Base-by-base conservation (phyloP, 2,329 filamentous ascomycete genomes). In the Xylariaceae sp. region DNA sequence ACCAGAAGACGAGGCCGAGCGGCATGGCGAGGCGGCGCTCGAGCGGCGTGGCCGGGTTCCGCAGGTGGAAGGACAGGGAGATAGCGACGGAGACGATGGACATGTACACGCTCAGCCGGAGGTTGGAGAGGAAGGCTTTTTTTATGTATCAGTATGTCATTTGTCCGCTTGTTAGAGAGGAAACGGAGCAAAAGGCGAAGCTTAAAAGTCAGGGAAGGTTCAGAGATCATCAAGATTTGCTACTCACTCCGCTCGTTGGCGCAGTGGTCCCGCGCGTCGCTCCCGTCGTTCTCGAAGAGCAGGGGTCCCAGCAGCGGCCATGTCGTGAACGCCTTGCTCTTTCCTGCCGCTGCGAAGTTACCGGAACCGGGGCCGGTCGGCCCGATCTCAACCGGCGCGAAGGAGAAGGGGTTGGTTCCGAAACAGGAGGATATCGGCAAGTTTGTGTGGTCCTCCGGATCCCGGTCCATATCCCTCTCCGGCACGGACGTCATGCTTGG, bases 11-110 rank as follows among this genome's bases (percentile, higher is more conserved):
- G 31, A 88, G 71, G 0, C 92, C 92, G 2, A 98, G 75, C 0
- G 92, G 92, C 44, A 84, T 72, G 0, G 92, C 83, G 63, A 96
- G 81, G 30, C 75, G 76, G 43, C 78, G 69, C 67, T 98, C 92
- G 11, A 87, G 61, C 1, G 67, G 57, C 0, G 79, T 76, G 1
- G 92, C 86, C 52, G 81, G 65, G 13, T 70, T 70, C 56, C 88
- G 89, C 34, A 98, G 73, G 57, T 98, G 90, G 61, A 98, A 98
- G 11, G 87, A 94, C 35, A 96, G 73, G 8, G 94, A 81, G 50
- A 98, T 95, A 35, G 92, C 90, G 21, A 94, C 77, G 18, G 86
- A 79, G 7, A 97, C 88, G 36, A 98, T 72, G 48, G 88, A 81
- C 76, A 97, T 89, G 67, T 95, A 95, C 52, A 95, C 78, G 21